These are phyloP conservation scores for Cokeromyces recurvatus DNA, from an alignment of 371 early-diverging fungal species.

Conservation along the genomic window DNA sequence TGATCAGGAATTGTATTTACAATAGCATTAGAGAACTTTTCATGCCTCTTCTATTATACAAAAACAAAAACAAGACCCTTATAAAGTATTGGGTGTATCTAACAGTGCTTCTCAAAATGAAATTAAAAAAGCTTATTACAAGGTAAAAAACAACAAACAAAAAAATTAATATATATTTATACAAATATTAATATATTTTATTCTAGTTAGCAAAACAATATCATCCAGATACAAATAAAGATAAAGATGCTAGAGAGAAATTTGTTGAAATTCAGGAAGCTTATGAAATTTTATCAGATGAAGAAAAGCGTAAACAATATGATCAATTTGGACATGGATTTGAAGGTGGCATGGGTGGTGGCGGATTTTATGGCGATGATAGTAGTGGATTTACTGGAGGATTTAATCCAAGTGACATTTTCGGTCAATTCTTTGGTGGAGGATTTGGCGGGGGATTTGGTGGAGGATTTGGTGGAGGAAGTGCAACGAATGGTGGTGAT, in stretches of 20 bases:
- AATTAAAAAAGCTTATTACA: constrained; percentile 94
- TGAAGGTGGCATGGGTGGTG: constrained; percentile 6
- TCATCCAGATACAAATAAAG: constrained; percentile 96
- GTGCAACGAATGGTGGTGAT: constrained; percentile 37
- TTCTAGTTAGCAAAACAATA: constrained; percentile 86
- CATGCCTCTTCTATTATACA: constrained; percentile 6
- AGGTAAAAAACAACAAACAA: constrained; percentile 32
- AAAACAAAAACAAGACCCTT: constrained; percentile 62
- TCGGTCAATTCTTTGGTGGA: constrained; percentile 65
- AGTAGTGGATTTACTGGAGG: constrained; percentile 48
- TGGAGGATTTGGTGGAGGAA: constrained; percentile 20
- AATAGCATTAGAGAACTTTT: constrained; percentile 1
- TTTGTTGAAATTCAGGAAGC: constrained; percentile 95
- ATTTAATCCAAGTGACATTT: constrained; percentile 60
- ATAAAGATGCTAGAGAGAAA: constrained; percentile 81
- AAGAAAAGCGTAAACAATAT: constrained; percentile 77
- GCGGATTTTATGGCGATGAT: constrained; percentile 7
- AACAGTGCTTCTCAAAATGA: constrained; percentile 73
- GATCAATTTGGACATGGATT: constrained; percentile 79
- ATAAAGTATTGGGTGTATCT: constrained; percentile 75
- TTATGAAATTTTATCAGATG: constrained; percentile 89
- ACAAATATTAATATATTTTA: no score
- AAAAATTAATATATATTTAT: no score
- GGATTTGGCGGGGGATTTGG: constrained; percentile 41
- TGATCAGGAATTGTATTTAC: no score